Percentiles rank a stretch among this genome's conserved stretches.
Evolutionary conservation across 345 rosid genomes (phyloP).

Genomic region (Salix arbutifolia): DNA sequence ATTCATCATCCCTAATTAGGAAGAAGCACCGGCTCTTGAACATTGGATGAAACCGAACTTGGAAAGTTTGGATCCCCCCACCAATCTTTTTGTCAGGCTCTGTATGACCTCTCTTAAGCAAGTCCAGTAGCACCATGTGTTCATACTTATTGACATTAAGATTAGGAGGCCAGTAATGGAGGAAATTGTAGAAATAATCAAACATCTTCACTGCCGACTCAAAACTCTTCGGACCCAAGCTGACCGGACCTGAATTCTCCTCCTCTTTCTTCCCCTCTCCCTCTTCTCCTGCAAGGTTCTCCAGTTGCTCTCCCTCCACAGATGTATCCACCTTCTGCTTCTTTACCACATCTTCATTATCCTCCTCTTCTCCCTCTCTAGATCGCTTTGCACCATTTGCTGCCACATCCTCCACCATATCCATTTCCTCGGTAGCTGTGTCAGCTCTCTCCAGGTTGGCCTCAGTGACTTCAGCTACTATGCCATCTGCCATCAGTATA

Average conservation of each 20-base stretch:
- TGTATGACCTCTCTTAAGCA: conserved; percentile 75
- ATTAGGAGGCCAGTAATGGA: conserved; percentile 66
- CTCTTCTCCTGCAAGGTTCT: conserved; percentile 14
- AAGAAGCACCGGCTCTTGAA: conserved; percentile 82
- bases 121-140: conserved; percentile 59
- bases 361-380: conserved; percentile 8
- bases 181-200: conserved; percentile 57
- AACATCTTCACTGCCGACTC: conserved; percentile 69
- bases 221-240: conserved; percentile 80
- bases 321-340: conserved; percentile 47
- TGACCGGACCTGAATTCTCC: conserved; percentile 33
- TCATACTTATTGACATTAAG: conserved; percentile 78
- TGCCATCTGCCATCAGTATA: conserved; percentile 11
- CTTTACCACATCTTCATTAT: conserved; percentile 37
- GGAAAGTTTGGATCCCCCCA: conserved; percentile 61
- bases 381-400: conserved; percentile 9
- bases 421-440: conserved; percentile 3
- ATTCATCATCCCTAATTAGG: conserved; percentile 64
- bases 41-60: conserved; percentile 66
- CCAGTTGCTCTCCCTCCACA: conserved; percentile 15
- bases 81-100: conserved; percentile 85
- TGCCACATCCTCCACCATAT: conserved; percentile 4
- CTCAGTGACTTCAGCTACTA: background rate
- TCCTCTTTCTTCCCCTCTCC: conserved; percentile 25
- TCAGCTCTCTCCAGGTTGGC: conserved; percentile 3